Conservation (phyloP, 768 basidiomycete genomes). For the Cystofilobasidium ferigula region DNA sequence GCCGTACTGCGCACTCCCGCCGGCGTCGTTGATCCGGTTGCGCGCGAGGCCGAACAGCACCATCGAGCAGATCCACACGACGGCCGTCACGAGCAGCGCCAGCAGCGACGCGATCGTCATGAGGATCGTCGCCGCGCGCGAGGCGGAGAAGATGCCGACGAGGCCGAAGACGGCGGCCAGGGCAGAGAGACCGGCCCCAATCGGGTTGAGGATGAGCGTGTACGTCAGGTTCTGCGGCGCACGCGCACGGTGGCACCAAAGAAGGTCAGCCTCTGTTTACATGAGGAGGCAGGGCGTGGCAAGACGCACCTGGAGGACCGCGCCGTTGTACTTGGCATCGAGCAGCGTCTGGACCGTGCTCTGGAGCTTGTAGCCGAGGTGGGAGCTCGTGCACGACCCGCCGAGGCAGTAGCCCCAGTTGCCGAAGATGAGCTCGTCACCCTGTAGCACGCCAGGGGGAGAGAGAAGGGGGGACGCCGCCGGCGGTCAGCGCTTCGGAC, state of each 20-base stretch:
- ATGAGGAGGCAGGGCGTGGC: neutral
- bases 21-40: neutral
- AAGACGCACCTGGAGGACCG: neutral
- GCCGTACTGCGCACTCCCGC: neutral
- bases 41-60: conserved; percentile 5
- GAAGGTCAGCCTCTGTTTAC: no score
- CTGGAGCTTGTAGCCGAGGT: conserved; percentile 7
- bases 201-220: conserved; percentile 22
- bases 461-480: neutral
- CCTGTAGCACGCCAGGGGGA: neutral
- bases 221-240: conserved; percentile 23
- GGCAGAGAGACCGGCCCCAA: conserved; percentile 16
- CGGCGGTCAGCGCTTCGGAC: no score
- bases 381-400: conserved; percentile 6
- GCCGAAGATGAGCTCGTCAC: conserved; percentile 1
- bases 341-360: neutral
- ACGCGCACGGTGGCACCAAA: no score
- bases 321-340: neutral
- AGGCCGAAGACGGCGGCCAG: conserved; percentile 22
- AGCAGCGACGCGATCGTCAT: conserved; percentile 21
- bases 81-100: conserved; percentile 12
- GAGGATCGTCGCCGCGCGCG: conserved; percentile 18
- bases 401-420: conserved; percentile 21
- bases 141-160: conserved; percentile 17
- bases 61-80: conserved; percentile 13